Conservation (phyloP, 2,329 filamentous ascomycete genomes). For the Neopestalotiopsis rosae region DNA sequence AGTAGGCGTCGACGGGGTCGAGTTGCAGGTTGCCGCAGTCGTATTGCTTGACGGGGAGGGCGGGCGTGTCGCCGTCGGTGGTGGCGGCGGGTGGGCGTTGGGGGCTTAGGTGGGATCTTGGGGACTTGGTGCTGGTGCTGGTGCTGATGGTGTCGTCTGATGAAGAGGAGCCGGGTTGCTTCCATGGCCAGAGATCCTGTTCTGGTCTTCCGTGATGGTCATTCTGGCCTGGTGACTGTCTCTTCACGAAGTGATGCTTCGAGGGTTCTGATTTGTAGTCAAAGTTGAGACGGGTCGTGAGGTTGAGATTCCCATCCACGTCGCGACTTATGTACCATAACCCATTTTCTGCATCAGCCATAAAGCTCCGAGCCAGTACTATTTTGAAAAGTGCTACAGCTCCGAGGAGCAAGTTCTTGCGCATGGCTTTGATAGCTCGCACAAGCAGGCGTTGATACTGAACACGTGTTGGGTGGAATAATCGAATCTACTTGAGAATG, state of each 20-base stretch:
- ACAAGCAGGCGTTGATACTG: not conserved
- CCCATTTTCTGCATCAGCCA: not conserved
- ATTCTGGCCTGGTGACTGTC: not conserved
- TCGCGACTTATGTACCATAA: not conserved
- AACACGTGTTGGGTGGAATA: not conserved
- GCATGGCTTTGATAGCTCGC: not conserved
- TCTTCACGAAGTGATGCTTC: not conserved
- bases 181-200: not conserved
- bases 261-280: not conserved
- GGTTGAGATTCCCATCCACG: not conserved
- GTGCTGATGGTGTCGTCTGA: not conserved
- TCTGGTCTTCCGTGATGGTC: not conserved
- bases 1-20: not conserved
- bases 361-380: fast-evolving
- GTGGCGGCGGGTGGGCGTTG: not conserved
- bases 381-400: not conserved
- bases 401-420: not conserved
- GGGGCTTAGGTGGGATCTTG: not conserved
- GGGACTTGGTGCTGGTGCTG: not conserved
- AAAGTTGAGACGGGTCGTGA: not conserved
- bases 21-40: not conserved
- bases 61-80: not conserved
- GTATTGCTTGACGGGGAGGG: not conserved
- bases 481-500: not conserved
- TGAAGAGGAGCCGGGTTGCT: not conserved